These are phyloP conservation scores for Cladosporium oxysporum DNA, from an alignment of 2,329 filamentous ascomycete species.

Conservation along the genomic window DNA sequence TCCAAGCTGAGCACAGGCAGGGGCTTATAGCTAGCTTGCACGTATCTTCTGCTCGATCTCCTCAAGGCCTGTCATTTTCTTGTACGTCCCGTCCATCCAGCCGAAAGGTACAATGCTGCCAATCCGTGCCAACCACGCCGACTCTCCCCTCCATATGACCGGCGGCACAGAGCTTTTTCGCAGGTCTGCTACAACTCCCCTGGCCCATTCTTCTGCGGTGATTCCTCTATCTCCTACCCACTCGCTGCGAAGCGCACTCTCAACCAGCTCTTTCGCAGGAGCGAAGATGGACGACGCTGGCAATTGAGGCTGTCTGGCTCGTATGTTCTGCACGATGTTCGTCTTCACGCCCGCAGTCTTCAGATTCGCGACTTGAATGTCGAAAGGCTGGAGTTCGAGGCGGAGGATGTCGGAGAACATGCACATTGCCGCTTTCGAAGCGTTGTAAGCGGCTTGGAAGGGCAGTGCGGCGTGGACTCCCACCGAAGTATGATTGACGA, in stretches of 20 bases:
- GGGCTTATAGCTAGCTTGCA: neutral
- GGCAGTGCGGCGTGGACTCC: slow-evolving; percentile 33
- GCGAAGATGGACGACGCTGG: slow-evolving; percentile 30
- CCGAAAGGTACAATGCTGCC: neutral
- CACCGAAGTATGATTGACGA: slow-evolving; percentile 44
- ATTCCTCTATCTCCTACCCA: slow-evolving; percentile 2
- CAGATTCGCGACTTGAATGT: slow-evolving; percentile 28
- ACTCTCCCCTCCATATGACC: neutral
- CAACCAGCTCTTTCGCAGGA: slow-evolving; percentile 22
- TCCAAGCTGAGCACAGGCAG: too few relatives aligned
- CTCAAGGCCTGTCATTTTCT: neutral
- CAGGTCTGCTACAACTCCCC: neutral
- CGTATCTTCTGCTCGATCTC: neutral
- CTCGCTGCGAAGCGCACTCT: slow-evolving; percentile 13
- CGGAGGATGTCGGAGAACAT: slow-evolving; percentile 26
- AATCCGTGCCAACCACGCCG: neutral
- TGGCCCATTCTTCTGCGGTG: neutral
- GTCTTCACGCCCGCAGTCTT: slow-evolving; percentile 27
- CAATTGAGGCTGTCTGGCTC: slow-evolving; percentile 21
- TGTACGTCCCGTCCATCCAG: neutral
- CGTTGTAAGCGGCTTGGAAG: slow-evolving; percentile 36
- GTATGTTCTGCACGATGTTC: slow-evolving; percentile 24
- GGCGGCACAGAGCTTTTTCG: neutral
- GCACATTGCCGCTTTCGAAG: slow-evolving; percentile 30
- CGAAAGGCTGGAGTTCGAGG: slow-evolving; percentile 30